Percentiles rank a stretch among this genome's conserved stretches.
These are phyloP conservation scores for Coemansia sp. DNA, from an alignment of 192 early-diverging fungal genomes.

Conservation along the genomic window DNA sequence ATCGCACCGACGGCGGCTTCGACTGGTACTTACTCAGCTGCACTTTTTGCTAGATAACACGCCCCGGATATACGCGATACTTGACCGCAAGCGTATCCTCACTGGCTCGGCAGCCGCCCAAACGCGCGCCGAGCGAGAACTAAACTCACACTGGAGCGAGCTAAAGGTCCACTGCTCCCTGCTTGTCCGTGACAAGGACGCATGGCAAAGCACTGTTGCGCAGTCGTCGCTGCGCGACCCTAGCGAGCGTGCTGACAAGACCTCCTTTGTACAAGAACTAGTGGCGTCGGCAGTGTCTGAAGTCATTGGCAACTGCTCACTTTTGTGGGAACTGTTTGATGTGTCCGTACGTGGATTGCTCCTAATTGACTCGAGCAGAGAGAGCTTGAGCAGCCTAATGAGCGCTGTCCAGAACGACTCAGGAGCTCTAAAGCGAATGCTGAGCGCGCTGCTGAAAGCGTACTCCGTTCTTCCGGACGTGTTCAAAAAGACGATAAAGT, in stretches of 20 bases:
- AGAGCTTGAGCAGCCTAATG: conserved; percentile 4
- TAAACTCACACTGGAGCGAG: conserved; percentile 45
- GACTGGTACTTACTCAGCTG: conserved; percentile 45
- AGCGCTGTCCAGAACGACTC: background rate
- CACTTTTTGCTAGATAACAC: conserved; percentile 34
- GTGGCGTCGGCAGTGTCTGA: conserved; percentile 16
- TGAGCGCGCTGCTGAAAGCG: conserved; percentile 10
- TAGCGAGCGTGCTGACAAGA: background rate
- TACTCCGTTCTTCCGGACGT: conserved; percentile 32
- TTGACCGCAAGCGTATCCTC: conserved; percentile 31
- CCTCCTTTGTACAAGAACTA: conserved; percentile 12
- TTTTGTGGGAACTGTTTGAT: conserved; percentile 45
- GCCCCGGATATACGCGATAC: conserved; percentile 35
- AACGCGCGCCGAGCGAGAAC: conserved; percentile 24
- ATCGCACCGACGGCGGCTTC: conserved; percentile 32
- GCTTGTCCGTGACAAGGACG: conserved; percentile 40
- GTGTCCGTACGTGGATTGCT: conserved; percentile 36
- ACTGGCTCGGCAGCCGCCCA: conserved; percentile 21
- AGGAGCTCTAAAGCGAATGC: conserved; percentile 3
- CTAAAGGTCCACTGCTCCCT: conserved; percentile 42
- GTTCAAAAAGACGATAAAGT: conserved; percentile 35
- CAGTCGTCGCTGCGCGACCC: conserved; percentile 7
- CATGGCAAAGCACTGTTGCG: background rate
- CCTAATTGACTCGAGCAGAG: conserved; percentile 21
- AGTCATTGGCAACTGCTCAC: conserved; percentile 16